Base-by-base conservation (phyloP, 106 monocot species). In the Platanthera guangdongensis region DNA sequence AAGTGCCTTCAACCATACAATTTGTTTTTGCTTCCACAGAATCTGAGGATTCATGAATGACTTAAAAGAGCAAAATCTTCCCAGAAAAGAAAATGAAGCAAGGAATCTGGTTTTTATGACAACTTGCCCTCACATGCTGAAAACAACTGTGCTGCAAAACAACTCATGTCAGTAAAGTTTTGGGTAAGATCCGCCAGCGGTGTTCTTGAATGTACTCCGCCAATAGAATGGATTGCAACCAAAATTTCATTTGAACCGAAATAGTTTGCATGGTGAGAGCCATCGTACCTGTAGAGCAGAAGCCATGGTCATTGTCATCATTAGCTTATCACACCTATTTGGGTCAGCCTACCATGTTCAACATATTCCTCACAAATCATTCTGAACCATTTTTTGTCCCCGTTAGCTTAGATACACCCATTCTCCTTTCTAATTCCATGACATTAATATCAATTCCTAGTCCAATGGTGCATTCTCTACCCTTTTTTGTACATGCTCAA, bases 131-230 rank as follows among this genome's bases (percentile, higher is more conserved):
- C 52, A 78, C 22, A 65, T 15, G 51, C 28, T 39, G 30, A 47
- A 59, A 32, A 74, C 30, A 13, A 32, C 0, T 72, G 77, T 78
- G 65, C 30, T 19, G 59, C 47, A 2, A 79, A 76, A 16, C 50
- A 48, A 50, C 57, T 72, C 9, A 60, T 32, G 71, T 22, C 77
- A 21, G 80, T 76, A 18, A 52, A 46, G 48, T 88, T 93, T 72
- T 86, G 84, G 81, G 25, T 55, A 70, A 90, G 77, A 77, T 78
- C 75, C 57, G 83, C 72, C 48, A 92, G 80, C 78, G 92, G 89
- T 48, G 79, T 48, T 70, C 92, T 86, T 69, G 69, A 69, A 39
- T 71, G 51, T 50, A 47, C 53, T 60, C 68, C 60, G 1, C 47
- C 46, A 14, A 11, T 73, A 68, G 28, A 49, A 55, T 74, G 46